Evolutionary conservation across 805 yeast genomes (phyloP).

Genomic region (Kregervanrija pseudodelftensis): DNA sequence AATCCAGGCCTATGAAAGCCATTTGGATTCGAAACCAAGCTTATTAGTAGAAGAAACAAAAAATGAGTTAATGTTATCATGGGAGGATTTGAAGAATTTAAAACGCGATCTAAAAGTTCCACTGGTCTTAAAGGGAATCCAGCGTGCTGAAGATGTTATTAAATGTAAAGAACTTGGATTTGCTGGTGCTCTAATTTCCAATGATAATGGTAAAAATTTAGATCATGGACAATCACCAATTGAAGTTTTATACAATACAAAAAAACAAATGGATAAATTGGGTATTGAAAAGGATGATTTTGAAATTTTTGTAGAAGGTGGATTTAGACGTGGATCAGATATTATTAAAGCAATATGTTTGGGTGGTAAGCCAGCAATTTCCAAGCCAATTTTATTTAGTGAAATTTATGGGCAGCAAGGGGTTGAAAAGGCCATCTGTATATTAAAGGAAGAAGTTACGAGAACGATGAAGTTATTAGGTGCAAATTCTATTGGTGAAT

Average conservation of each 20-base stretch:
- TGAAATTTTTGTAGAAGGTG: constrained; percentile 44
- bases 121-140: constrained; percentile 55
- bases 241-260: constrained; percentile 52
- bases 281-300: constrained; percentile 47
- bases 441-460: constrained; percentile 49
- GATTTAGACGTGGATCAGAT: constrained; percentile 38
- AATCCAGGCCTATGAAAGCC: constrained; percentile 49
- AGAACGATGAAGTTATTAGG: constrained; percentile 62
- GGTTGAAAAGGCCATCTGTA: constrained; percentile 53
- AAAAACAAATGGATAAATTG: constrained; percentile 36
- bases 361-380: constrained; percentile 54
- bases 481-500: constrained; percentile 28
- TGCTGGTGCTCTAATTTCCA: constrained; percentile 59
- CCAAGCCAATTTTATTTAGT: constrained; percentile 71
- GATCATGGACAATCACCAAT: constrained; percentile 57
- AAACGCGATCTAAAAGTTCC: constrained; percentile 39
- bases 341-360: constrained; percentile 35
- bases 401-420: constrained; percentile 75
- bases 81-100: constrained; percentile 55
- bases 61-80: constrained; percentile 28
- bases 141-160: constrained; percentile 58
- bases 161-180: constrained; percentile 52
- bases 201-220: constrained; percentile 71
- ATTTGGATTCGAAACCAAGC: constrained; percentile 6
- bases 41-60: constrained; percentile 4